Conservation (phyloP, 2,329 filamentous ascomycete species). For the Leptosphaerulina australis region DNA sequence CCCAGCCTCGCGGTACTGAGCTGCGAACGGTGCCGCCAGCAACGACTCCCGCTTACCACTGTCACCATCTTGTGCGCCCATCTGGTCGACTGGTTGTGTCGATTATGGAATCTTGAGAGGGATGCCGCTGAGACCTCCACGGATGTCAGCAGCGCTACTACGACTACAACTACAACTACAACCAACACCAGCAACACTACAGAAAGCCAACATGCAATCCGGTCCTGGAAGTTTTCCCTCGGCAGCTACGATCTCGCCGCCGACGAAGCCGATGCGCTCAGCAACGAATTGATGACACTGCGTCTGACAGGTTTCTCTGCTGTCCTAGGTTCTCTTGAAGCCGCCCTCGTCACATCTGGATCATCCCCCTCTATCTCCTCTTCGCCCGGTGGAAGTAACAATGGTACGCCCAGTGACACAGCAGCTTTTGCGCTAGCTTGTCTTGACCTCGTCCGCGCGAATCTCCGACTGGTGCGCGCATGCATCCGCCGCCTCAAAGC, state of each 20-base stretch:
- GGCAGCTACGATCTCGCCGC: constrained; percentile 17
- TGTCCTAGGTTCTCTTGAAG: constrained; percentile 17
- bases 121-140: constrained; percentile 2
- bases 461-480: constrained; percentile 16
- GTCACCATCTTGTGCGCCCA: constrained; percentile 17
- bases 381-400: constrained; percentile 1
- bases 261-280: constrained; percentile 20
- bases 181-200: no score
- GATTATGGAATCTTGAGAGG: constrained; percentile 13
- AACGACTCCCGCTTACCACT: constrained; percentile 15
- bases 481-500: constrained; percentile 14
- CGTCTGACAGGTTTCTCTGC: constrained; percentile 16
- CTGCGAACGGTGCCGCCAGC: constrained; percentile 17
- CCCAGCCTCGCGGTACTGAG: no score
- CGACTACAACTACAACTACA: no score
- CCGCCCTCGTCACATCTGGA: constrained; percentile 12
- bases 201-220: neutral
- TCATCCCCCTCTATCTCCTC: neutral
- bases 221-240: constrained; percentile 16
- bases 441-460: constrained; percentile 13
- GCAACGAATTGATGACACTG: constrained; percentile 18
- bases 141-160: no score
- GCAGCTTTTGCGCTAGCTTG: constrained; percentile 10
- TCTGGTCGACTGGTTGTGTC: constrained; percentile 18
- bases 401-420: neutral